These are phyloP conservation scores for Aspergillus hiratsukae DNA, from an alignment of 2,329 filamentous ascomycete genomes.

Conservation along the genomic window DNA sequence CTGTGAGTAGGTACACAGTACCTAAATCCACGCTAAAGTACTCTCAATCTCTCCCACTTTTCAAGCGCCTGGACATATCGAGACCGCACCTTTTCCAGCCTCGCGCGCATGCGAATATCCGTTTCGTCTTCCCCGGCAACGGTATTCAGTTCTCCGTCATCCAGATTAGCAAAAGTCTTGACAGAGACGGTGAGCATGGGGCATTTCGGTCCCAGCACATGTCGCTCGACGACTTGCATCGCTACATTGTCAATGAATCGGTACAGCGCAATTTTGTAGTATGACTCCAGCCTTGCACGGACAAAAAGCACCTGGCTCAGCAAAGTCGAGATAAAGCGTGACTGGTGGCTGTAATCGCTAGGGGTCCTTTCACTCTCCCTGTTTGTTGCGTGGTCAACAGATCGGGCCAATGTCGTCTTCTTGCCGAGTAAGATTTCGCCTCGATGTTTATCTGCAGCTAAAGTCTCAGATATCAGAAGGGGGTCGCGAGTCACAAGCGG, in stretches of 20 bases:
- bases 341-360: too few species aligned
- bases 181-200: slow-evolving; percentile 5
- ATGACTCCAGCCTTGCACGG: slow-evolving; percentile 3
- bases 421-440: too few species aligned
- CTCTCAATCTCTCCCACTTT: too few species aligned
- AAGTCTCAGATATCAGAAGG: not conserved
- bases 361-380: too few species aligned
- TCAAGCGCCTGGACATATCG: slow-evolving; percentile 8
- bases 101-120: slow-evolving; percentile 4
- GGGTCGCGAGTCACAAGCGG: slow-evolving; percentile 3
- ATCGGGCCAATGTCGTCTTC: too few species aligned
- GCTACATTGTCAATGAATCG: slow-evolving; percentile 15
- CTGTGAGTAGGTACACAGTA: too few species aligned
- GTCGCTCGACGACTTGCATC: slow-evolving; percentile 9
- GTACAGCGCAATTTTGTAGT: slow-evolving; percentile 8
- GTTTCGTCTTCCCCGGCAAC: slow-evolving; percentile 14
- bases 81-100: slow-evolving; percentile 6
- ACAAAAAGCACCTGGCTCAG: slow-evolving; percentile 7
- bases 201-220: slow-evolving; percentile 9
- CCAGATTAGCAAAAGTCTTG: slow-evolving; percentile 3
- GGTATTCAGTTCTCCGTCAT: slow-evolving; percentile 7
- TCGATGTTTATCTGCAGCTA: not conserved
- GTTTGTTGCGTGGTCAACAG: too few species aligned
- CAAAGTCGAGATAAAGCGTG: not conserved
- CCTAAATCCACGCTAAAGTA: too few species aligned